Evolutionary conservation across 441 rosid species (phyloP).

Genomic region (Viola pubescens): DNA sequence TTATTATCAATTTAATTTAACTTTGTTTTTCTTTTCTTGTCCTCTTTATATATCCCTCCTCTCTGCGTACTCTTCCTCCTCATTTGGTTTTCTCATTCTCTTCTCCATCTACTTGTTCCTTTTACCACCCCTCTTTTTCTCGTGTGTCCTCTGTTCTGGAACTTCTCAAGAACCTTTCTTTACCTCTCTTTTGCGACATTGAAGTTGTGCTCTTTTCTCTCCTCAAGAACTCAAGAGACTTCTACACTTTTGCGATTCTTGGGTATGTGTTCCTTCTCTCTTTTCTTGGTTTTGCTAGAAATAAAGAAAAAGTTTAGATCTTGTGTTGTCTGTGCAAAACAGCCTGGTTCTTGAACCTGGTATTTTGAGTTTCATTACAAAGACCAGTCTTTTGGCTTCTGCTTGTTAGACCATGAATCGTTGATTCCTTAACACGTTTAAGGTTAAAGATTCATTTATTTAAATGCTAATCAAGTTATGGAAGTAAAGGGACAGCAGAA

Average conservation of each 20-base stretch:
- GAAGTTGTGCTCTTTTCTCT: not conserved
- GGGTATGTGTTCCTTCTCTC: not conserved
- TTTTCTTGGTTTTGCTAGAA: not conserved
- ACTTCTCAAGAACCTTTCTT: not conserved
- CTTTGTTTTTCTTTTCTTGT: not conserved
- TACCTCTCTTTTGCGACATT: not conserved
- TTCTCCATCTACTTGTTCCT: not conserved
- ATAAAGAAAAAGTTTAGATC: not conserved
- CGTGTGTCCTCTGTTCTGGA: not conserved
- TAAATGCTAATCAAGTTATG: no score
- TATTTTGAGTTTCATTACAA: not conserved
- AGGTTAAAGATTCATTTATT: no score
- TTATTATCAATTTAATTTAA: not conserved
- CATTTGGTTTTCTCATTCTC: not conserved
- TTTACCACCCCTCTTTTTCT: not conserved
- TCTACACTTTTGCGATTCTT: not conserved
- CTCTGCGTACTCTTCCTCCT: not conserved
- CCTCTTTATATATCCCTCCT: not conserved
- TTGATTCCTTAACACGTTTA: not conserved
- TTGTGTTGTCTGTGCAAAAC: not conserved
- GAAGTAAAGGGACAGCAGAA: no score
- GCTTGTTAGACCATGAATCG: not conserved
- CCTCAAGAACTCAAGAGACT: not conserved
- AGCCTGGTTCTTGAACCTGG: not conserved
- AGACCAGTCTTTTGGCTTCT: not conserved